Evolutionary conservation across 805 yeast species (phyloP).

Genomic region (Geotrichum ghanense): DNA sequence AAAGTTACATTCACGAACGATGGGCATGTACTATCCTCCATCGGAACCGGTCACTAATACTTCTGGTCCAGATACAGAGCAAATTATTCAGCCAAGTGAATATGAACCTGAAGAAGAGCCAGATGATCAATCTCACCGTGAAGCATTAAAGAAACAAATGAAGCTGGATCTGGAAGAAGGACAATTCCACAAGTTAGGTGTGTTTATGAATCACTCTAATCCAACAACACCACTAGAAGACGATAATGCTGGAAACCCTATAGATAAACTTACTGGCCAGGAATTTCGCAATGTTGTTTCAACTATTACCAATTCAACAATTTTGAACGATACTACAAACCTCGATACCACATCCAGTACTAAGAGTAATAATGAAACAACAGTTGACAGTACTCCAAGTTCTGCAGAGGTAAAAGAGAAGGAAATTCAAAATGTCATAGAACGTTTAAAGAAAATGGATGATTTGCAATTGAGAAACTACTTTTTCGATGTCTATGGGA

Average conservation of each 20-base stretch:
- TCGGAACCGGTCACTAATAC: background rate
- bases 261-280: background rate
- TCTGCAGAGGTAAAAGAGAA: background rate
- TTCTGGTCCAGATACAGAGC: background rate
- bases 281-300: background rate
- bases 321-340: background rate
- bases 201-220: constrained; percentile 27
- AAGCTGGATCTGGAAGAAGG: constrained; percentile 83
- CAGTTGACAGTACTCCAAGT: background rate
- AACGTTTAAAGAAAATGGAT: background rate
- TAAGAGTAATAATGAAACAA: too few relatives aligned
- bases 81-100: background rate
- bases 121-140: constrained; percentile 19
- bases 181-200: constrained; percentile 79
- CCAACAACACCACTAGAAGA: background rate
- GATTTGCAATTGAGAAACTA: background rate
- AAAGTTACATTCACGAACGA: constrained; percentile 10
- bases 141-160: constrained; percentile 47
- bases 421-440: background rate
- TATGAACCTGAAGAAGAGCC: background rate
- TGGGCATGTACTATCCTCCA: background rate
- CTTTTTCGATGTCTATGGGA: background rate
- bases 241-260: background rate
- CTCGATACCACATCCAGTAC: too few relatives aligned
- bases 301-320: background rate